phyloP scores from a whole-genome alignment of 805 yeast species.

The Wickerhamiella nectarea region DNA sequence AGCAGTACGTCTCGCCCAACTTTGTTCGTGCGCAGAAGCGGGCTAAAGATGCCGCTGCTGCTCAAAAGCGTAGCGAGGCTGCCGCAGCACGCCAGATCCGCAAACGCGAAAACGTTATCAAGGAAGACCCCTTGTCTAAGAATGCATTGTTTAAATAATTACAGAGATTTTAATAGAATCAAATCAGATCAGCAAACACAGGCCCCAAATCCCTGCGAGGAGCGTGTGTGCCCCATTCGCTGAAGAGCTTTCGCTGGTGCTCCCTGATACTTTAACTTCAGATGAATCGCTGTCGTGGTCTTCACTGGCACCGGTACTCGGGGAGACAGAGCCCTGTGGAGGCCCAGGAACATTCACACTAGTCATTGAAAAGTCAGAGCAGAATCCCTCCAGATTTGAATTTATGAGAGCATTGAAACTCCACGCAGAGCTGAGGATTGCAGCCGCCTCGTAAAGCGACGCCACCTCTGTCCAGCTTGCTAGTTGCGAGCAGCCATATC shows the following conservation, averaged over 20 bases:
- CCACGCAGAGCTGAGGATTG: neutral
- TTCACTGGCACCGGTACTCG: too few relatives aligned
- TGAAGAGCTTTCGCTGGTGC: too few relatives aligned
- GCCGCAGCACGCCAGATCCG: conserved; percentile 63
- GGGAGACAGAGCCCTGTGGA: neutral
- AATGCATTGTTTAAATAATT: conserved; percentile 49
- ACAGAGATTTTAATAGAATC: neutral
- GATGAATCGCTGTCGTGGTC: too few relatives aligned
- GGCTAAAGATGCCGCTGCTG: conserved; percentile 67
- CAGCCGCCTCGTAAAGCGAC: neutral
- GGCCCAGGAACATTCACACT: neutral
- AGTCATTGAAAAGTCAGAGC: neutral
- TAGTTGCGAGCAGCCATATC: neutral
- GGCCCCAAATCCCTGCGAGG: too few relatives aligned
- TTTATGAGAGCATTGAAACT: neutral
- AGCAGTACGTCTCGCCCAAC: conserved; percentile 93
- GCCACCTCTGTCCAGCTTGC: neutral
- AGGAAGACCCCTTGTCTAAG: conserved; percentile 69
- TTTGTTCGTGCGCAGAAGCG: conserved; percentile 79
- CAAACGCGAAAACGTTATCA: conserved; percentile 59
- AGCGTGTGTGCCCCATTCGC: too few relatives aligned
- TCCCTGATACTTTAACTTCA: too few relatives aligned
- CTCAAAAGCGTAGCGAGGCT: conserved; percentile 64
- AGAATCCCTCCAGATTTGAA: neutral
- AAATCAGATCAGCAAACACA: too few relatives aligned